Conservation (phyloP, 331 rosid species). For the Quercus phellos region DNA sequence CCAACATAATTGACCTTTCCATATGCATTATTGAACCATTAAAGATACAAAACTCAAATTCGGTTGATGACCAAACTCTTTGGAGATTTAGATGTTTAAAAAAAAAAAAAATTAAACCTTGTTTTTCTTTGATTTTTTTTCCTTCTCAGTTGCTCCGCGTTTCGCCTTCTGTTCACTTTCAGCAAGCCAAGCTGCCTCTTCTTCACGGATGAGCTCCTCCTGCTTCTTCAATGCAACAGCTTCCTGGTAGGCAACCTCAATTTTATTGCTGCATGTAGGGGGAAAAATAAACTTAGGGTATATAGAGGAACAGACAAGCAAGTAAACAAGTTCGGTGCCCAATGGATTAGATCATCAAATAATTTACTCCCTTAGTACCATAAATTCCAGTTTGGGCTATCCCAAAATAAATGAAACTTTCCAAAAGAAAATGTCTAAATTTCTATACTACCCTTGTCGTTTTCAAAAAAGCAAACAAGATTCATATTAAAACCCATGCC, state of each 20-base stretch:
- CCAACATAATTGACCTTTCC: background rate
- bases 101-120: conserved; percentile 42
- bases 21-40: background rate
- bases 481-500: no score
- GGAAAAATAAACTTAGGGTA: conserved; percentile 11
- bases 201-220: conserved; percentile 99
- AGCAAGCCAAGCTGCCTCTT: conserved; percentile 96
- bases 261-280: conserved; percentile 70
- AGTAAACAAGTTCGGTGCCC: background rate
- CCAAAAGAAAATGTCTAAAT: no score
- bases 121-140: conserved; percentile 86
- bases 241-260: conserved; percentile 98
- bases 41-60: background rate
- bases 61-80: background rate
- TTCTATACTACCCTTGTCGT: no score
- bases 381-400: no score
- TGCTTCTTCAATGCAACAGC: conserved; percentile 97
- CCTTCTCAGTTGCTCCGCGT: conserved; percentile 74
- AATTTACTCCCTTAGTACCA: no score
- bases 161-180: conserved; percentile 83
- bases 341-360: background rate
- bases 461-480: no score
- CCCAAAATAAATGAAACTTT: no score
- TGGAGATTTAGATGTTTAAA: background rate
- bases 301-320: background rate